Conservation (phyloP, 305 asterid genomes). For the Rubia tinctorum region DNA sequence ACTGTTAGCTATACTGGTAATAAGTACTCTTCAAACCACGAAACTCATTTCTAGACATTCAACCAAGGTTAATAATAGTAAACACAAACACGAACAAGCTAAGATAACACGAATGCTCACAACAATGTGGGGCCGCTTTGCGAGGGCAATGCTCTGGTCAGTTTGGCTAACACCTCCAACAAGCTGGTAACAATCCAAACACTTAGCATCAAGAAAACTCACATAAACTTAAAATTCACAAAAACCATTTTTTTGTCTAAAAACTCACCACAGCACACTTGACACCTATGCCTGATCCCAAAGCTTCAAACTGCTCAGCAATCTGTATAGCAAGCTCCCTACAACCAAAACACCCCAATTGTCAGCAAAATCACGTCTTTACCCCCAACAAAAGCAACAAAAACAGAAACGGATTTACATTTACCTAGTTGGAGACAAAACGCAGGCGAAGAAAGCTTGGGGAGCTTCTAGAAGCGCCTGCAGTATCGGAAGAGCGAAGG, state of each 20-base stretch:
- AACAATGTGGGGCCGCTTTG: constrained; percentile 80
- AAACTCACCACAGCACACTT: constrained; percentile 61
- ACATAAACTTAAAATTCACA: background rate
- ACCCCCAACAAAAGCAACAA: background rate
- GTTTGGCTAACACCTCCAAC: constrained; percentile 81
- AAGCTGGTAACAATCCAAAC: constrained; percentile 46
- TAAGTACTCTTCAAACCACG: background rate
- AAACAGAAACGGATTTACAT: background rate
- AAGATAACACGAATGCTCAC: constrained; percentile 40
- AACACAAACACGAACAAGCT: background rate
- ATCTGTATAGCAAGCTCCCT: constrained; percentile 88
- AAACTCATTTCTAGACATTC: background rate
- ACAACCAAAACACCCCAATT: background rate
- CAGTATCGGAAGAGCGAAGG: constrained; percentile 83
- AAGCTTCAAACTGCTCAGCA: constrained; percentile 80
- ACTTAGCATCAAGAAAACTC: constrained; percentile 6
- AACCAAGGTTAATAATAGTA: background rate
- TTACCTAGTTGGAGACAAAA: constrained; percentile 72
- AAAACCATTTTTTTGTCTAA: no score
- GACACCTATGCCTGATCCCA: constrained; percentile 78
- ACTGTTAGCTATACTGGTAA: background rate
- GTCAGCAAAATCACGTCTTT: background rate
- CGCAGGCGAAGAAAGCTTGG: constrained; percentile 78
- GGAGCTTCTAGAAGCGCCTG: constrained; percentile 64
- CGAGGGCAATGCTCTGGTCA: constrained; percentile 76